Evolutionary conservation across 2,329 filamentous ascomycete genomes (phyloP), one percentile per base, ranked within the genome.

Genomic region (Curvularia verruculosa): DNA sequence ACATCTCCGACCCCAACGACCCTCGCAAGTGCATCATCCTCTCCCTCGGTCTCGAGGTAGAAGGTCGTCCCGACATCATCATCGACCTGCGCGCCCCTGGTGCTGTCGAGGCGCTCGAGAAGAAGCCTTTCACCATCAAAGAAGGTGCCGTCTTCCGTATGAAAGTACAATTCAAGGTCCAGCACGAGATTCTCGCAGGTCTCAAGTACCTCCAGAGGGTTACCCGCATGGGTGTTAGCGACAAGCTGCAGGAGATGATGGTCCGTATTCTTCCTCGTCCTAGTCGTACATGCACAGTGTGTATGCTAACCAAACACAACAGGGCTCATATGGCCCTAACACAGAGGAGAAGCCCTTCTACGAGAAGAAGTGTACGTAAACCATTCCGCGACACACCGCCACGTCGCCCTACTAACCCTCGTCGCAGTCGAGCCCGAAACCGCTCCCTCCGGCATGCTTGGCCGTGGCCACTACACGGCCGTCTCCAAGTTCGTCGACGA

Each of bases 161-260:
- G 91, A 92, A 90, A 76, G 93, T 90, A 56, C 86, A 87, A 61
- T 99, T 98, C 85, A 90, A 93, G 81, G 95, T 99, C 44, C 92
- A 99, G 83, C 92, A 97, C 77, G 90, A 98, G 79, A 94, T 99
- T 66, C 85, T 98, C 53, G 95, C 91, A 69, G 95, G 95, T 44
- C 81, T 99, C 75, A 96, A 97, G 82, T 99, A 98, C 78, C 86
- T 99, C 56, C 95, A 99, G 81, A 85, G 92, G 39, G 90, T 97
- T 61, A 96, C 95, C 85, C 85, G 93, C 69, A 92, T 92, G 83
- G 90, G 91, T 52, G 84, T 98, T 75, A 87, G 86, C 60, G 91
- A 89, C 82, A 99, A 97, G 86, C 90, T 95, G 73, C 90, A 96
- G 70, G 94, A 98, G 82, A 99, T 99, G 95, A 90, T 99, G 85